phyloP scores from a whole-genome alignment of 352 stramenopile species.

The Phytophthora quininea region DNA sequence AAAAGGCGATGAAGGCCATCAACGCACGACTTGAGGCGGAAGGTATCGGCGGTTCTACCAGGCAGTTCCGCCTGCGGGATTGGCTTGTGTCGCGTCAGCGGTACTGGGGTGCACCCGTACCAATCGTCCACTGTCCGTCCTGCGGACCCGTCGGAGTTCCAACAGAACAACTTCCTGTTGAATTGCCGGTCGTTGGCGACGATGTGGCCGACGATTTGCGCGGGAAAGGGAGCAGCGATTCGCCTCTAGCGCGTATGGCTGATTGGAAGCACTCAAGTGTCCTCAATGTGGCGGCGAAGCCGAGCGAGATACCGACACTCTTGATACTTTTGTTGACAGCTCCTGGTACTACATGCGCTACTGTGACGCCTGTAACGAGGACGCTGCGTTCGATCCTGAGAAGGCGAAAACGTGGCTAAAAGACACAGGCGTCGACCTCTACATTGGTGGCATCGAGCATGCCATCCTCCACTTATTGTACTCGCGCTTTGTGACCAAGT shows the following conservation, averaged over 20 bases:
- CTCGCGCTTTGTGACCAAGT: slow-evolving; percentile 98
- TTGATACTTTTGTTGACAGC: slow-evolving; percentile 95
- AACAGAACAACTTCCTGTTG: slow-evolving; percentile 94
- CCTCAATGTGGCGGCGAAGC: slow-evolving; percentile 77
- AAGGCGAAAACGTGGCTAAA: slow-evolving; percentile 95
- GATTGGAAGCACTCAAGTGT: slow-evolving; percentile 78
- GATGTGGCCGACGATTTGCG: slow-evolving; percentile 92
- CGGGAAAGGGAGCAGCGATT: slow-evolving; percentile 92
- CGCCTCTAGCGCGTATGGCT: slow-evolving; percentile 76
- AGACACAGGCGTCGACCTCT: slow-evolving; percentile 93
- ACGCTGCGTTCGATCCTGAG: slow-evolving; percentile 87
- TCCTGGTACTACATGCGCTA: slow-evolving; percentile 99
- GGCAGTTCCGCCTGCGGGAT: slow-evolving; percentile 97
- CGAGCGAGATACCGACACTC: slow-evolving; percentile 90
- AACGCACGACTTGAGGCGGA: slow-evolving; percentile 72
- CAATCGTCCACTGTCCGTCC: slow-evolving; percentile 96
- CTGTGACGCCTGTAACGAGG: slow-evolving; percentile 93
- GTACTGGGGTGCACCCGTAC: slow-evolving; percentile 99
- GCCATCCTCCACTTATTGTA: slow-evolving; percentile 99
- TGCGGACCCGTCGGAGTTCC: slow-evolving; percentile 89
- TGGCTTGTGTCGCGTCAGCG: slow-evolving; percentile 99
- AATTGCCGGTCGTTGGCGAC: slow-evolving; percentile 91
- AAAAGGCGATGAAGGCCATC: slow-evolving; percentile 87
- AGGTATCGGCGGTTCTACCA: slow-evolving; percentile 57
- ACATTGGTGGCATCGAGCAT: slow-evolving; percentile 99